A percentile compares a stretch with the other conserved stretches of the same genome.
These are phyloP conservation scores for Steccherinum ochraceum DNA, from an alignment of 768 basidiomycete genomes.

Conservation along the genomic window DNA sequence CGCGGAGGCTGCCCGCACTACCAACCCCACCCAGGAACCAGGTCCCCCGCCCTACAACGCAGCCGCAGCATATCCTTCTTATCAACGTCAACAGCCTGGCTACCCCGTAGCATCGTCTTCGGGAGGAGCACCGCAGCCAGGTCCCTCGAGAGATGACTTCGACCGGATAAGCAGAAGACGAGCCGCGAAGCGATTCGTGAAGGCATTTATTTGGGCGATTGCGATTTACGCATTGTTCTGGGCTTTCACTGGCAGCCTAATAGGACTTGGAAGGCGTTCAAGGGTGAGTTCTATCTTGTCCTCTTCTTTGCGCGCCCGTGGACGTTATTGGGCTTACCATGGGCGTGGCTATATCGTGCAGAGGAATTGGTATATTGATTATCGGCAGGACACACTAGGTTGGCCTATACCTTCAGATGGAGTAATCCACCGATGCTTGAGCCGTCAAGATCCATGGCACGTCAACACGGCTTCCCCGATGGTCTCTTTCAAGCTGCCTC, in stretches of 20 bases:
- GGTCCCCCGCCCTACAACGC: constrained; percentile 21
- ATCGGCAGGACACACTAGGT: constrained; percentile 1
- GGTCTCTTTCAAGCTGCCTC: constrained; percentile 11
- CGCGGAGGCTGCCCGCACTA: neutral
- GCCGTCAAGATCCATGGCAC: constrained; percentile 3
- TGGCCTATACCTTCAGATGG: constrained; percentile 12
- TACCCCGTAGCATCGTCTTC: neutral
- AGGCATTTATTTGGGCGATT: constrained; percentile 15
- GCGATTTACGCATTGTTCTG: constrained; percentile 11
- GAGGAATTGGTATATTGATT: neutral
- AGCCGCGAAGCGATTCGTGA: constrained; percentile 18
- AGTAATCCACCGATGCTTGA: constrained; percentile 11
- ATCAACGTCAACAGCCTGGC: constrained; percentile 1
- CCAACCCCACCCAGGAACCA: constrained; percentile 1
- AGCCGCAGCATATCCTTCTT: constrained; percentile 7
- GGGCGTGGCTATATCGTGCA: neutral
- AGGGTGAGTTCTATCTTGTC: neutral
- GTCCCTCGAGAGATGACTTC: too few relatives aligned
- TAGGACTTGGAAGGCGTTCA: neutral
- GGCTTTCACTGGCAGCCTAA: constrained; percentile 7
- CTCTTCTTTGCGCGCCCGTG: too few relatives aligned
- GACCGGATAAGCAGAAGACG: too few relatives aligned
- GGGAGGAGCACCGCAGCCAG: neutral
- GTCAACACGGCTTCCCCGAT: neutral
- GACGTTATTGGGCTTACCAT: neutral